phyloP scores from a whole-genome alignment of 2,329 filamentous ascomycete species.

The Fusarium sp. region DNA sequence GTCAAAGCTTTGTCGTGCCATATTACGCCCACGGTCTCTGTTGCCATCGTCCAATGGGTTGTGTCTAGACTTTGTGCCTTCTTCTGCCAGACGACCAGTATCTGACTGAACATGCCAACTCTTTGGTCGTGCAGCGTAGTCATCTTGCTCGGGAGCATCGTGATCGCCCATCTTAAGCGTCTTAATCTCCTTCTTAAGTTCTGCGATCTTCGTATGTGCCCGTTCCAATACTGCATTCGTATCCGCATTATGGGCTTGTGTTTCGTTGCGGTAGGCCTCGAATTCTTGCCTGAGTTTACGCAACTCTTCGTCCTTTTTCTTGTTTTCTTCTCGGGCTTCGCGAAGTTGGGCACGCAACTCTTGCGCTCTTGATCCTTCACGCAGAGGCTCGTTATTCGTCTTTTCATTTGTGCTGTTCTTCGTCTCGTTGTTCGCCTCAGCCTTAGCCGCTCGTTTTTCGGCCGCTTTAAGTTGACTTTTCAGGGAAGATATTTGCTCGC shows the following conservation, averaged over 20 bases:
- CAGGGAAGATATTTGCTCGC: slow-evolving; percentile 65
- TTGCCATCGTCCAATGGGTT: background rate
- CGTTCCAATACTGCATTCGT: slow-evolving; percentile 67
- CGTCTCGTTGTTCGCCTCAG: slow-evolving; percentile 47
- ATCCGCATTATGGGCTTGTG: slow-evolving; percentile 66
- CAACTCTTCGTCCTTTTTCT: slow-evolving; percentile 63
- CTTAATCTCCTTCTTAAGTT: slow-evolving; percentile 66
- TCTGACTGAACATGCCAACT: slow-evolving; percentile 50
- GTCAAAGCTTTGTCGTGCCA: slow-evolving; percentile 49
- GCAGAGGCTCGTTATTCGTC: slow-evolving; percentile 33
- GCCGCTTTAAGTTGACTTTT: slow-evolving; percentile 63
- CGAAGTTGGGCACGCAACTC: slow-evolving; percentile 59
- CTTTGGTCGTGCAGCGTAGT: slow-evolving; percentile 43
- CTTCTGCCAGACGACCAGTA: slow-evolving; percentile 22
- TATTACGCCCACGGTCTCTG: slow-evolving; percentile 13
- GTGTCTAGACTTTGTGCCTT: slow-evolving; percentile 8
- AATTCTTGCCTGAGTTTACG: slow-evolving; percentile 64
- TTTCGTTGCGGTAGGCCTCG: slow-evolving; percentile 65
- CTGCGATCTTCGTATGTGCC: slow-evolving; percentile 68
- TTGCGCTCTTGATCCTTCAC: slow-evolving; percentile 48
- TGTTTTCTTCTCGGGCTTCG: slow-evolving; percentile 58
- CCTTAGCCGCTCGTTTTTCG: slow-evolving; percentile 58
- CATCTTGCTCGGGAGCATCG: slow-evolving; percentile 17
- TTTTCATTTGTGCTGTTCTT: slow-evolving; percentile 48
- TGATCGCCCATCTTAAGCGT: slow-evolving; percentile 55